Conservation (phyloP, 1,139 yeast species). For the Lodderomyces pseudojiufengensis region DNA sequence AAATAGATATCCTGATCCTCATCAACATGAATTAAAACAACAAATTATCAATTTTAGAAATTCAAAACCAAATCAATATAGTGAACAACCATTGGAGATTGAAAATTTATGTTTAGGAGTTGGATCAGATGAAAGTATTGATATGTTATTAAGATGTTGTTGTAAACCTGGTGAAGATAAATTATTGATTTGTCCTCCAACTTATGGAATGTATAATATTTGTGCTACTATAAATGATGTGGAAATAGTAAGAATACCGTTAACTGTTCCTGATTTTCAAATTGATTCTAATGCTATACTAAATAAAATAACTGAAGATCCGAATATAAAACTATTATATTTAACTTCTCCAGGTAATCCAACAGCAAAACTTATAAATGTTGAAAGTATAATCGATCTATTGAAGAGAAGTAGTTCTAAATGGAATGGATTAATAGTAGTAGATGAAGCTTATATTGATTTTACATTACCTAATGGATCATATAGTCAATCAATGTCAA, state of each 20-base stretch:
- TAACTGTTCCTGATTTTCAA: conserved; percentile 57
- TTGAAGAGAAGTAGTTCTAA: conserved; percentile 38
- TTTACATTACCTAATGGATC: conserved; percentile 33
- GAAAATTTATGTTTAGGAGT: conserved; percentile 89
- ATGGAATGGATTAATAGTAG: conserved; percentile 79
- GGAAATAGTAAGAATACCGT: conserved; percentile 67
- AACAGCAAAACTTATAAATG: conserved; percentile 65
- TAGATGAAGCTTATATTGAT: conserved; percentile 95
- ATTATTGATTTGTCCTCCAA: conserved; percentile 85
- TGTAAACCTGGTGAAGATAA: conserved; percentile 83
- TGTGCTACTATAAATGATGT: conserved; percentile 90
- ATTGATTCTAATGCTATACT: conserved; percentile 57
- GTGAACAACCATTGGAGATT: conserved; percentile 41
- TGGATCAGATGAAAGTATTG: conserved; percentile 96
- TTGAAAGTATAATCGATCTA: conserved; percentile 47
- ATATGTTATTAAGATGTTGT: conserved; percentile 77
- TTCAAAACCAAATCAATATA: conserved; percentile 30
- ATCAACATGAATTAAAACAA: conserved; percentile 74
- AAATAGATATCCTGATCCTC: conserved; percentile 96
- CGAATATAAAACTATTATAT: conserved; percentile 66
- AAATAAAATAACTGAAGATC: conserved; percentile 51
- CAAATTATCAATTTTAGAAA: conserved; percentile 73
- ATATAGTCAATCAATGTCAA: conserved; percentile 59
- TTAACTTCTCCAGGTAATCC: conserved; percentile 99
- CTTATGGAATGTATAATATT: conserved; percentile 94